phyloP scores from a whole-genome alignment of 2,329 filamentous ascomycete species.

The Ascochyta fabae region DNA sequence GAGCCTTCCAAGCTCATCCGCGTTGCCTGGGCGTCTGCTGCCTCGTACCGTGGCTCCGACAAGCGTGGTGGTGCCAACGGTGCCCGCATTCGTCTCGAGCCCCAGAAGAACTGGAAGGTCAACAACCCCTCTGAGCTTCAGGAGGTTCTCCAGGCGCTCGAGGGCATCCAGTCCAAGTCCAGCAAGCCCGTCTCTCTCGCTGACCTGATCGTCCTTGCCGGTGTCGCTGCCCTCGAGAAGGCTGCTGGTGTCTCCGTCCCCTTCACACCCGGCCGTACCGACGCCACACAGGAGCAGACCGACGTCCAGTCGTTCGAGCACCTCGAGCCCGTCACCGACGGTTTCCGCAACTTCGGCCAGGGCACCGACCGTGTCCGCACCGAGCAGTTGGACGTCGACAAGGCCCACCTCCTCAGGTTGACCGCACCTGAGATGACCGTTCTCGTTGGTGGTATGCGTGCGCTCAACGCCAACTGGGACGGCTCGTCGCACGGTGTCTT shows the following conservation, averaged over 20 bases:
- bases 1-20: constrained; percentile 67
- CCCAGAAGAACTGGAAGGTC: constrained; percentile 74
- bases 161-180: constrained; percentile 67
- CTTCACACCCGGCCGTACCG: constrained; percentile 74
- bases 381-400: constrained; percentile 75
- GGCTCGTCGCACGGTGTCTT: constrained; percentile 71
- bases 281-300: constrained; percentile 75
- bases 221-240: constrained; percentile 74
- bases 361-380: constrained; percentile 65
- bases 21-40: constrained; percentile 46
- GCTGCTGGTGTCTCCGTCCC: constrained; percentile 70
- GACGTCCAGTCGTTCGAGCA: constrained; percentile 68
- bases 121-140: constrained; percentile 74
- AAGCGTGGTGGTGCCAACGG: constrained; percentile 86
- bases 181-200: constrained; percentile 79
- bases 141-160: constrained; percentile 67
- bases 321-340: constrained; percentile 74
- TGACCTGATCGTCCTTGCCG: constrained; percentile 79
- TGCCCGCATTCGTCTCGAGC: constrained; percentile 75
- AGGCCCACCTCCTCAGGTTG: constrained; percentile 72
- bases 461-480: constrained; percentile 73
- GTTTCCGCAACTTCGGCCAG: constrained; percentile 80
- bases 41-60: constrained; percentile 63
- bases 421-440: constrained; percentile 74
- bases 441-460: constrained; percentile 74